Evolutionary conservation across 148 eudicot genomes (phyloP).

Genomic region (Chenopodium suecicum): DNA sequence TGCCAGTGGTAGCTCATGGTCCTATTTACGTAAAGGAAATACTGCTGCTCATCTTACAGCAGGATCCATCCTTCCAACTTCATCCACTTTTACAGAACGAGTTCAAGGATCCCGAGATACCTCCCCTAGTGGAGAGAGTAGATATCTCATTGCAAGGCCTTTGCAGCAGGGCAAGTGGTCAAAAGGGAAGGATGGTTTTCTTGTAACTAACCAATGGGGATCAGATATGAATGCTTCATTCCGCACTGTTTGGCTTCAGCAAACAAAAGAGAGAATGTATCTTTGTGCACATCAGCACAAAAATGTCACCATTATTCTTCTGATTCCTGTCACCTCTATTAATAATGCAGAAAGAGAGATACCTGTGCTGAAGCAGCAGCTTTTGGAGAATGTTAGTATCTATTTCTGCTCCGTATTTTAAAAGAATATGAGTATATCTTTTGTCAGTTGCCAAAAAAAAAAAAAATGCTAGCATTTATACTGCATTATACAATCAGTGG

Average conservation of each 20-base stretch:
- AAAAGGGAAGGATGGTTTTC: conserved; percentile 92
- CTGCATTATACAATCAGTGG: background rate
- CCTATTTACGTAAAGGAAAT: conserved; percentile 71
- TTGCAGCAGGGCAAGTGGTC: conserved; percentile 76
- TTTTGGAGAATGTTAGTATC: conserved; percentile 77
- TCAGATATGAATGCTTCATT: conserved; percentile 39
- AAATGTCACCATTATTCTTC: conserved; percentile 71
- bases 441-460: background rate
- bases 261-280: conserved; percentile 75
- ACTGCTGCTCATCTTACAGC: conserved; percentile 42
- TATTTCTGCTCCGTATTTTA: background rate
- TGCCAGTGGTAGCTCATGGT: conserved; percentile 70
- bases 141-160: conserved; percentile 59
- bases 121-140: conserved; percentile 45
- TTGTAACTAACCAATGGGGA: conserved; percentile 59
- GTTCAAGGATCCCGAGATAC: conserved; percentile 47
- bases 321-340: conserved; percentile 67
- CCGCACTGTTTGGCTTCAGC: conserved; percentile 75
- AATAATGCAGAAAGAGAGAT: conserved; percentile 64
- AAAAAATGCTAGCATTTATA: background rate
- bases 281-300: conserved; percentile 76
- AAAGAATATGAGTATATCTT: background rate
- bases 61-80: conserved; percentile 39
- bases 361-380: conserved; percentile 68
- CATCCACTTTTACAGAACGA: conserved; percentile 46